A percentile compares a stretch with the other conserved stretches of the same genome.
Evolutionary conservation across 2,329 filamentous ascomycete genomes (phyloP).

Genomic region (Verticillium nubilum): DNA sequence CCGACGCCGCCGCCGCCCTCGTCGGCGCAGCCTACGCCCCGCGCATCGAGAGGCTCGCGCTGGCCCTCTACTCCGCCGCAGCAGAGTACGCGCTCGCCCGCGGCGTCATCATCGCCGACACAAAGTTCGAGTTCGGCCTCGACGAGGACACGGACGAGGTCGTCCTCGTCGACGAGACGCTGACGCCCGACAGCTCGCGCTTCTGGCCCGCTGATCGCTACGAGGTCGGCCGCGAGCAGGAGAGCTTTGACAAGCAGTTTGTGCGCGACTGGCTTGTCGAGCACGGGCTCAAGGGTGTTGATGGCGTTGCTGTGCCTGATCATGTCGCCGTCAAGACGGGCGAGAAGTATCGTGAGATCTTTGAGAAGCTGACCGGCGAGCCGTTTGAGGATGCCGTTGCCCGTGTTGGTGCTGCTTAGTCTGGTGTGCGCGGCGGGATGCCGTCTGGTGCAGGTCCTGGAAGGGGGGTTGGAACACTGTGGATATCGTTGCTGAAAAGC

Average conservation of each 20-base stretch:
- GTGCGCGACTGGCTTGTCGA: constrained; percentile 75
- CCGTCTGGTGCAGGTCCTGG: no score
- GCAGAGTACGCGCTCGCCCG: constrained; percentile 57
- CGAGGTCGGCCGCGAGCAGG: constrained; percentile 66
- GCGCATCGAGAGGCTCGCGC: constrained; percentile 58
- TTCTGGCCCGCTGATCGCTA: constrained; percentile 81
- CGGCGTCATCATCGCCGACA: constrained; percentile 68
- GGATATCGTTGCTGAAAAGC: no score
- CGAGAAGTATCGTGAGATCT: constrained; percentile 68
- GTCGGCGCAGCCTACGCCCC: constrained; percentile 60
- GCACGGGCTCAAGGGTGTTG: constrained; percentile 69
- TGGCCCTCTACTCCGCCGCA: constrained; percentile 59
- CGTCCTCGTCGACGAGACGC: constrained; percentile 75
- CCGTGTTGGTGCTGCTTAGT: neutral
- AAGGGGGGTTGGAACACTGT: no score
- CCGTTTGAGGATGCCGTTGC: constrained; percentile 25
- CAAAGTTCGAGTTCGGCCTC: constrained; percentile 61
- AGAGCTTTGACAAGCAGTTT: constrained; percentile 85
- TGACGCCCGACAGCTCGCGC: constrained; percentile 75
- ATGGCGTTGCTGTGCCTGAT: constrained; percentile 65
- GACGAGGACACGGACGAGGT: constrained; percentile 61
- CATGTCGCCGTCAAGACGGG: constrained; percentile 65
- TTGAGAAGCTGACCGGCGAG: constrained; percentile 55
- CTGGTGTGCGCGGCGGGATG: no score
- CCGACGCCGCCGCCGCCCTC: constrained; percentile 57